phyloP scores from a whole-genome alignment of 495 filamentous ascomycete species.

The Penicillium malachiteum region DNA sequence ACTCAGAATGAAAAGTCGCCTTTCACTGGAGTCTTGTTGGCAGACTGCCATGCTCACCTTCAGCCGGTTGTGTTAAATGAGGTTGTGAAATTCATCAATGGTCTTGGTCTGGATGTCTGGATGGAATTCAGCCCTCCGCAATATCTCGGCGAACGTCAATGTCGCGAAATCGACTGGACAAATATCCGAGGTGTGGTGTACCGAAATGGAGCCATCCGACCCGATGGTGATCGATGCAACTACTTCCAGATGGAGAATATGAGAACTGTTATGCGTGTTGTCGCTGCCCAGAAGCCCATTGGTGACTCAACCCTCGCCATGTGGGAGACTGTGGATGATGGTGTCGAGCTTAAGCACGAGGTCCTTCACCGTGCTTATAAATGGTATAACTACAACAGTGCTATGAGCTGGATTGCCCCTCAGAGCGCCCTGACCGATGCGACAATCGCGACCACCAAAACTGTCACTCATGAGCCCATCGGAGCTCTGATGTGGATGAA shows the following conservation, averaged over 20 bases:
- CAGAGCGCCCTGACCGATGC: constrained; percentile 3
- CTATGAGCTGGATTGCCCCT: constrained; percentile 4
- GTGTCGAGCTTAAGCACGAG: not conserved
- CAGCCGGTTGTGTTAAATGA: constrained; percentile 4
- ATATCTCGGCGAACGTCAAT: constrained; percentile 1
- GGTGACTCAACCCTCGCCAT: constrained; percentile 2
- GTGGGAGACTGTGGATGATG: constrained; percentile 5
- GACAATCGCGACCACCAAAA: not conserved
- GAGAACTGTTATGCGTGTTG: constrained; percentile 3
- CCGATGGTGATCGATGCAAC: constrained; percentile 3
- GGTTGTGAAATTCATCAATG: constrained; percentile 4
- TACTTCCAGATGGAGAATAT: constrained; percentile 3
- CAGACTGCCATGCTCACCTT: not conserved
- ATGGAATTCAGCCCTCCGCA: constrained; percentile 2
- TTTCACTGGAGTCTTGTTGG: not conserved
- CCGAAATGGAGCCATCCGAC: constrained; percentile 1
- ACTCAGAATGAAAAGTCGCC: not conserved
- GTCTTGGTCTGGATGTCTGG: constrained; percentile 4
- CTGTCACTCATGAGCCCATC: not conserved
- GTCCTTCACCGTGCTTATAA: constrained; percentile 3
- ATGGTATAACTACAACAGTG: constrained; percentile 5
- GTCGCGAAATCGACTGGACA: constrained; percentile 5
- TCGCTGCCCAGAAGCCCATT: constrained; percentile 1
- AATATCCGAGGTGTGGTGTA: constrained; percentile 1
- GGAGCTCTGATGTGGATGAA: constrained; percentile 8